phyloP scores from a whole-genome alignment of 139 green algal genomes.

The Volvox reticuliferus region DNA sequence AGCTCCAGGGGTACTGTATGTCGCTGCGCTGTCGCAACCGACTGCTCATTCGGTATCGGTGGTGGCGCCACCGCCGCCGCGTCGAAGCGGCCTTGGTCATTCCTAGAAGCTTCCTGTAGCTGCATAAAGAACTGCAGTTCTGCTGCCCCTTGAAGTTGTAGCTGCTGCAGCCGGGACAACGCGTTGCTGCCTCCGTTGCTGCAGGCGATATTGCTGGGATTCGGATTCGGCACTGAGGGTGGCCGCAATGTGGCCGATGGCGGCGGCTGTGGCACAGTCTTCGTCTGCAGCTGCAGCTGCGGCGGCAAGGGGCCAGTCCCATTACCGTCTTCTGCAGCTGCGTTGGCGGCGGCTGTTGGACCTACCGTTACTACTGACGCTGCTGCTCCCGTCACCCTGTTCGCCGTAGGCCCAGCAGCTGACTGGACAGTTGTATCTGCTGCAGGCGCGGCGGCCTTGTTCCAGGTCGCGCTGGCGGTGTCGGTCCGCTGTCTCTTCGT shows the following conservation, averaged over 20 bases:
- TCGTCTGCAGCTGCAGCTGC: not conserved
- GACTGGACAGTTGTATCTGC: not conserved
- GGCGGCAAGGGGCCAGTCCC: not conserved
- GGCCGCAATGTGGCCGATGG: not conserved
- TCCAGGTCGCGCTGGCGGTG: too few species aligned
- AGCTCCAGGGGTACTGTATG: slow-evolving; percentile 6
- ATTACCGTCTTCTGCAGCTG: not conserved
- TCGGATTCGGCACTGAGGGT: not conserved
- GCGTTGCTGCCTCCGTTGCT: not conserved
- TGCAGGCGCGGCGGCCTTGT: not conserved
- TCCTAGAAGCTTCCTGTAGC: not conserved
- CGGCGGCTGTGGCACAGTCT: not conserved
- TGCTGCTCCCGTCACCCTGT: not conserved
- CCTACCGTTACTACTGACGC: not conserved
- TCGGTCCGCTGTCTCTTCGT: too few species aligned
- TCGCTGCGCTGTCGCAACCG: not conserved
- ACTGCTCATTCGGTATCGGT: not conserved
- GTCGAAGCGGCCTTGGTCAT: too few species aligned
- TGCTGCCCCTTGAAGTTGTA: not conserved
- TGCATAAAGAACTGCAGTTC: slow-evolving; percentile 39
- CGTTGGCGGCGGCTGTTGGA: not conserved
- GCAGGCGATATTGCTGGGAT: not conserved
- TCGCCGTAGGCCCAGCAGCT: too few species aligned
- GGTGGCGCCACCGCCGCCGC: too few species aligned
- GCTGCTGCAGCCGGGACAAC: not conserved